Percentiles rank a stretch among this genome's conserved stretches.
Conservation (phyloP, 306 rosid genomes). For the Castanopsis chinensis region DNA sequence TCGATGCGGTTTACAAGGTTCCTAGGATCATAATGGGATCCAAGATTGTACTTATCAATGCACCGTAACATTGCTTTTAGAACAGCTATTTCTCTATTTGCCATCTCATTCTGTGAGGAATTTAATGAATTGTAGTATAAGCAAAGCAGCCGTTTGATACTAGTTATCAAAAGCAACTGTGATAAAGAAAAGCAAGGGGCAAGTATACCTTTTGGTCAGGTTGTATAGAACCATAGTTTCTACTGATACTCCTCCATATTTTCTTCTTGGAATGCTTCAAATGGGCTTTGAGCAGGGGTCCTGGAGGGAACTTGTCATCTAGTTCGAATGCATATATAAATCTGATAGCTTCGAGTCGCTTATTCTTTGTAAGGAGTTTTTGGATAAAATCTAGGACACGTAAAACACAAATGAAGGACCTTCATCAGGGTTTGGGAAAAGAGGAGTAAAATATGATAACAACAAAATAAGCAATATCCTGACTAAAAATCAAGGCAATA, state of each 20-base stretch:
- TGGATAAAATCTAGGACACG: conserved; percentile 30
- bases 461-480: background rate
- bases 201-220: conserved; percentile 20
- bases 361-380: conserved; percentile 30
- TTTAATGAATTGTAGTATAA: background rate
- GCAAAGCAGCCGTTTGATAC: background rate
- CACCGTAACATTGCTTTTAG: conserved; percentile 30
- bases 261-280: conserved; percentile 18
- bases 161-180: background rate
- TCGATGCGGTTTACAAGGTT: conserved; percentile 22
- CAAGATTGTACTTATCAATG: conserved; percentile 34
- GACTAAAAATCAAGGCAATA: background rate
- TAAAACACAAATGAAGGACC: background rate
- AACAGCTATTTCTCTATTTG: conserved; percentile 31
- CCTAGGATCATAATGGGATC: conserved; percentile 25
- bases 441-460: background rate
- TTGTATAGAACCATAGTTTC: too few species aligned
- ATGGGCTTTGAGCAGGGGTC: conserved; percentile 30
- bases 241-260: background rate
- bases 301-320: conserved; percentile 37
- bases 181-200: background rate
- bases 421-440: background rate
- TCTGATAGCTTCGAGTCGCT: conserved; percentile 29
- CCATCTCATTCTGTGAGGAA: conserved; percentile 30
- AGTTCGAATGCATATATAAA: conserved; percentile 30